These are phyloP conservation scores for Ustilago trichophora DNA, from an alignment of 1,284 basidiomycete genomes.

Conservation along the genomic window DNA sequence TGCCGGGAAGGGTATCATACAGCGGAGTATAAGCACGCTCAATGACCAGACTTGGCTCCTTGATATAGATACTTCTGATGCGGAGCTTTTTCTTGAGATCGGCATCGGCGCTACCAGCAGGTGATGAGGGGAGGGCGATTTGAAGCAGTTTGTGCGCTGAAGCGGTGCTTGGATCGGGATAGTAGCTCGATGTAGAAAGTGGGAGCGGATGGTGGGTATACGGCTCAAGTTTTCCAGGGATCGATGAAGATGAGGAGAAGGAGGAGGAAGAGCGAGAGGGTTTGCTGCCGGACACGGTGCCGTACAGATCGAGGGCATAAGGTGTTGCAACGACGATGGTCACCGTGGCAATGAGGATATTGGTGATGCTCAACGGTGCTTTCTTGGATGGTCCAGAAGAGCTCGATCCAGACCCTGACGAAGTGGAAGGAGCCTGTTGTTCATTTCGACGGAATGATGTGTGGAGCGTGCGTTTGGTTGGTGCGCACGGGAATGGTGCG, in stretches of 20 bases:
- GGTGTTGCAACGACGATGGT: constrained; percentile 14
- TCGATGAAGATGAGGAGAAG: constrained; percentile 10
- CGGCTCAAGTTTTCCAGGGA: constrained; percentile 30
- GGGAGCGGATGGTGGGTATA: constrained; percentile 22
- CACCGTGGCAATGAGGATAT: constrained; percentile 23
- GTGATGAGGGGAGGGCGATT: constrained; percentile 15
- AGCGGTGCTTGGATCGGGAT: constrained; percentile 10
- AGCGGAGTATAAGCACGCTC: constrained; percentile 56
- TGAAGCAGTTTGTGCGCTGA: constrained; percentile 30
- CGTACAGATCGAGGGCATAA: constrained; percentile 16
- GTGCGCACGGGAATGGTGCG: background rate
- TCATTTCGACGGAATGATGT: constrained; percentile 7
- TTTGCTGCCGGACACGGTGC: constrained; percentile 2
- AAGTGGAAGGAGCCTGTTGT: background rate
- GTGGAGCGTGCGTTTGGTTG: constrained; percentile 1
- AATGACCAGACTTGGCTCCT: constrained; percentile 51
- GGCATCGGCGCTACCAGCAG: too few relatives aligned
- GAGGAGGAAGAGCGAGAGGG: constrained; percentile 15
- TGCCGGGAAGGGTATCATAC: constrained; percentile 33
- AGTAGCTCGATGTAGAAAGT: constrained; percentile 12
- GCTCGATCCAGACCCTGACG: background rate
- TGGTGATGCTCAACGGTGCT: constrained; percentile 4
- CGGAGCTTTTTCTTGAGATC: constrained; percentile 8
- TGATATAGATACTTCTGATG: constrained; percentile 45
- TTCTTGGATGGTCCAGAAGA: background rate